phyloP scores from a whole-genome alignment of 2,329 filamentous ascomycete species.

The Botrytis squamosa region DNA sequence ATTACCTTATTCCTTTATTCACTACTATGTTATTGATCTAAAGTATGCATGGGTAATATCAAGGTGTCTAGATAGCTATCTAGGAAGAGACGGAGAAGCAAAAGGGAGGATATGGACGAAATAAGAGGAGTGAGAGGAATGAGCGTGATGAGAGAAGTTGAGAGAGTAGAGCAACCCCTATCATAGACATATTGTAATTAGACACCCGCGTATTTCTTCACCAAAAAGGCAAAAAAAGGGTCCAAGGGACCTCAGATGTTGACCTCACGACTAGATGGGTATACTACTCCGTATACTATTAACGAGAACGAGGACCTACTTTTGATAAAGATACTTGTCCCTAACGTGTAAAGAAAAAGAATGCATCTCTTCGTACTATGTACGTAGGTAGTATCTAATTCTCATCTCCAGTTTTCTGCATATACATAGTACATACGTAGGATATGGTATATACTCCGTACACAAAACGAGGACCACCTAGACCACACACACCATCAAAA shows the following conservation, averaged over 20 bases:
- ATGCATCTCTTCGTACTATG: too few relatives aligned
- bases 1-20: background rate
- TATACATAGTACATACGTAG: background rate
- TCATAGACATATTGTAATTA: slow-evolving; percentile 16
- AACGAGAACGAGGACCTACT: background rate
- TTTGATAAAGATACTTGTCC: background rate
- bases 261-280: background rate
- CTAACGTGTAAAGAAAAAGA: background rate
- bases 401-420: background rate
- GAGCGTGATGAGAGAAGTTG: background rate
- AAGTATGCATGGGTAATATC: background rate
- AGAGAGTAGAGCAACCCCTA: background rate
- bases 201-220: background rate
- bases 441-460: background rate
- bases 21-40: background rate
- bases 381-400: background rate
- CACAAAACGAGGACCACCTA: slow-evolving; percentile 2
- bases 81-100: background rate
- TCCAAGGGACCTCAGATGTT: background rate
- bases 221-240: background rate
- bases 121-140: background rate
- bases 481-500: slow-evolving; percentile 1
- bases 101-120: background rate
- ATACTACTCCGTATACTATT: background rate
- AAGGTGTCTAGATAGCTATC: background rate